phyloP scores from a whole-genome alignment of 768 basidiomycete genomes.

The Fibroporia radiculosa region DNA sequence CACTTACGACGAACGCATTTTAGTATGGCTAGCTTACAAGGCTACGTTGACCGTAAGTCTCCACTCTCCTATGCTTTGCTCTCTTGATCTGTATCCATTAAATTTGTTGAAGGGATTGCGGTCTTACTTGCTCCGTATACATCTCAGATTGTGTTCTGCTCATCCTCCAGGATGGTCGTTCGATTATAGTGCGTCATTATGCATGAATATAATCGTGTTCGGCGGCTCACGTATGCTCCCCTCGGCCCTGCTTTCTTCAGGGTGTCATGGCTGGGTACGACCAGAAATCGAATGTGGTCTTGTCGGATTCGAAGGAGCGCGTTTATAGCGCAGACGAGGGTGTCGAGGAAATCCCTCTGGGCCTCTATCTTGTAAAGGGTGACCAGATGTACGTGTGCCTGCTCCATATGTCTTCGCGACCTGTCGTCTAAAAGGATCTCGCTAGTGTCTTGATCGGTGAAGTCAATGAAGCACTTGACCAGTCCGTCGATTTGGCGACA shows the following conservation, averaged over 20 bases:
- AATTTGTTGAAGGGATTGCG: background rate
- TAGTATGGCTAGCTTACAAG: conserved; percentile 81
- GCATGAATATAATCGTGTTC: no score
- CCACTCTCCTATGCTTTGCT: background rate
- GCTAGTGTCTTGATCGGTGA: conserved; percentile 73
- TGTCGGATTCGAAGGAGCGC: conserved; percentile 90
- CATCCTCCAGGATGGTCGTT: conserved; percentile 92
- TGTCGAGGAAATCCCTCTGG: conserved; percentile 90
- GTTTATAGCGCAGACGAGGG: conserved; percentile 87
- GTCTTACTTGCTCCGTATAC: conserved; percentile 1
- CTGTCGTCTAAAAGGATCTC: conserved; percentile 7
- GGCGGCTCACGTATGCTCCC: no score
- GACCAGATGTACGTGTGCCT: conserved; percentile 83
- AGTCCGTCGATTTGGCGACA: conserved; percentile 60
- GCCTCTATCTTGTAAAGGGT: conserved; percentile 95
- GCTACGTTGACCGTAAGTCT: conserved; percentile 82
- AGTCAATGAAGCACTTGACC: conserved; percentile 77
- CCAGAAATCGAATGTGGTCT: conserved; percentile 92
- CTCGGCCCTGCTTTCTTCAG: no score
- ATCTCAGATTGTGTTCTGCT: conserved; percentile 81
- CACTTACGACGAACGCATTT: background rate
- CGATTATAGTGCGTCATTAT: conserved; percentile 68
- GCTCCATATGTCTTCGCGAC: background rate
- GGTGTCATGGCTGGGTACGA: conserved; percentile 90
- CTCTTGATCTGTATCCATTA: background rate